Evolutionary conservation across 2,329 filamentous ascomycete genomes (phyloP).

Genomic region (Sclerotinia glacialis): DNA sequence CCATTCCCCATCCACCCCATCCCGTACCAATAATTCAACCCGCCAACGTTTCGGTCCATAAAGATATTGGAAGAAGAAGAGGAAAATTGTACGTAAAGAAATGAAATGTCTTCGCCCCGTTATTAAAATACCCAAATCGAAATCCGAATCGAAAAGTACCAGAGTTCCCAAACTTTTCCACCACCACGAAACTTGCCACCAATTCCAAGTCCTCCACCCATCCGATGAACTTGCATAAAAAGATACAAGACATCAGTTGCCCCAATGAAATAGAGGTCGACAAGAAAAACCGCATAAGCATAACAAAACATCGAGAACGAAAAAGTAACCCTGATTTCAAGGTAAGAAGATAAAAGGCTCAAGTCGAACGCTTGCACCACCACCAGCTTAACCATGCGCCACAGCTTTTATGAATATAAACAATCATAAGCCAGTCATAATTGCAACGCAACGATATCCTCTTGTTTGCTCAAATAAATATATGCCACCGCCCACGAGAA

Average conservation of each 20-base stretch:
- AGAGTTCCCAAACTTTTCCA: background rate
- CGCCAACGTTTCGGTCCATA: background rate
- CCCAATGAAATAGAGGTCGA: background rate
- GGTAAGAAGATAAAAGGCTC: background rate
- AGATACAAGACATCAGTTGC: background rate
- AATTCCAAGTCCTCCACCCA: background rate
- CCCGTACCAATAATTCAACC: background rate
- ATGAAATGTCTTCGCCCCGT: background rate
- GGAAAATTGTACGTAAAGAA: background rate
- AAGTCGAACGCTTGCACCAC: background rate
- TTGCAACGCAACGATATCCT: background rate
- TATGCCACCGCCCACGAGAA: slow-evolving; percentile 1
- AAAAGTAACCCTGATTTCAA: background rate
- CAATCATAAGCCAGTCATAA: background rate
- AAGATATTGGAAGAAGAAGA: background rate
- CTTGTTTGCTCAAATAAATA: background rate
- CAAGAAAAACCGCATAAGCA: background rate
- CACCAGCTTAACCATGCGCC: too few relatives aligned
- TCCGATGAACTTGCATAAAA: background rate
- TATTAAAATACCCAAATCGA: background rate
- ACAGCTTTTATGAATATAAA: background rate
- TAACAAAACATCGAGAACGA: background rate
- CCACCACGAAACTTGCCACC: background rate
- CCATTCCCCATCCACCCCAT: background rate
- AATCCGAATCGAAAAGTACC: background rate